phyloP scores from a whole-genome alignment of 495 filamentous ascomycete species.

The Neohortaea acidophila region DNA sequence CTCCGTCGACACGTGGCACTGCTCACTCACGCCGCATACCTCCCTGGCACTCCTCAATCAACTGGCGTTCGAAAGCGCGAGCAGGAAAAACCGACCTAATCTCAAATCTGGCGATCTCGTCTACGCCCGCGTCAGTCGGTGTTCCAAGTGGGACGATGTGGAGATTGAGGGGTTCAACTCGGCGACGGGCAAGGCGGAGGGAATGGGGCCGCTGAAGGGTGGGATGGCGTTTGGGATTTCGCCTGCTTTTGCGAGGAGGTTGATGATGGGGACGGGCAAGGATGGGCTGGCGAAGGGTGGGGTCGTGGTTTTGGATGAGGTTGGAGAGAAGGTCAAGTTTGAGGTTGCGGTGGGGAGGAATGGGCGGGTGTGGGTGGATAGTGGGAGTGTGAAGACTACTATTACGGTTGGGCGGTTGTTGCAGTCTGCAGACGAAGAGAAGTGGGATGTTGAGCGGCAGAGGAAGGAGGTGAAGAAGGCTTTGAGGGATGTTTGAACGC shows the following conservation, averaged over 20 bases:
- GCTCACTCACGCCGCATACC: constrained; percentile 52
- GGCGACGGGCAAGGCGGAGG: constrained; percentile 75
- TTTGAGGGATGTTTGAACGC: constrained; percentile 29
- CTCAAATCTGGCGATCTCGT: constrained; percentile 60
- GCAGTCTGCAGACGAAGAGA: constrained; percentile 53
- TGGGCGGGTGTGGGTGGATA: constrained; percentile 79
- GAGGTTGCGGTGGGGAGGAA: constrained; percentile 93
- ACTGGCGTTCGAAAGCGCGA: constrained; percentile 78
- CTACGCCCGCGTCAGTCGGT: constrained; percentile 63
- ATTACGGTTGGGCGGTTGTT: constrained; percentile 70
- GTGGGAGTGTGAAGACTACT: constrained; percentile 48
- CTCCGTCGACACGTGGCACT: constrained; percentile 60
- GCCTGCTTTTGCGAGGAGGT: constrained; percentile 60
- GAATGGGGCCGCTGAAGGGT: constrained; percentile 67
- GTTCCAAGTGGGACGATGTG: constrained; percentile 68
- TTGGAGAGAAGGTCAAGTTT: constrained; percentile 69
- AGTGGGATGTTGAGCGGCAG: constrained; percentile 56
- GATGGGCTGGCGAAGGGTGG: constrained; percentile 38
- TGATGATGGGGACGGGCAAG: constrained; percentile 52
- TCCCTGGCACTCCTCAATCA: constrained; percentile 64
- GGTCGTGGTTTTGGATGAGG: constrained; percentile 59
- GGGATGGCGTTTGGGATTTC: constrained; percentile 79
- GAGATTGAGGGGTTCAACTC: constrained; percentile 82
- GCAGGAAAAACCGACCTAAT: constrained; percentile 76
- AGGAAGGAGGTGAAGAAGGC: constrained; percentile 61